Percentiles rank a stretch among this genome's conserved stretches.
These are phyloP conservation scores for Calophaca sinica DNA, from an alignment of 306 rosid species.

Conservation along the genomic window DNA sequence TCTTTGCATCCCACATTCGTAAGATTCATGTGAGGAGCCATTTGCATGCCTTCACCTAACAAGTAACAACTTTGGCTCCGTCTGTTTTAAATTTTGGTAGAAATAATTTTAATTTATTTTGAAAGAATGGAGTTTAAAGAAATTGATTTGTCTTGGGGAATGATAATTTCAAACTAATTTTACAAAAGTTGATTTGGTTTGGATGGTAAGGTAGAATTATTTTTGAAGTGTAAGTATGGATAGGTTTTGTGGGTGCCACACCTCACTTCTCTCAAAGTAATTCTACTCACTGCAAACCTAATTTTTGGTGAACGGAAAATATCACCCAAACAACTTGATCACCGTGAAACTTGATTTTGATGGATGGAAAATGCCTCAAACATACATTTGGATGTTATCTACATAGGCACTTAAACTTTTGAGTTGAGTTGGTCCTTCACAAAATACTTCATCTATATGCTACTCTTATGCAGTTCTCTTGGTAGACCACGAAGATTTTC, in stretches of 20 bases:
- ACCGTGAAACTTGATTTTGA: neutral
- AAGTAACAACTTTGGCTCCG: neutral
- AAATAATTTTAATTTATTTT: constrained; percentile 19
- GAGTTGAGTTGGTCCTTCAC: constrained; percentile 40
- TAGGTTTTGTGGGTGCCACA: neutral
- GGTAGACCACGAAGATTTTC: constrained; percentile 96
- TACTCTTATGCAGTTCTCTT: constrained; percentile 79
- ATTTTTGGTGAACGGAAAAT: constrained; percentile 8
- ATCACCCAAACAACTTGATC: neutral
- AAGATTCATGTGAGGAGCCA: constrained; percentile 10
- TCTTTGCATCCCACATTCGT: constrained; percentile 27
- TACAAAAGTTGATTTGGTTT: neutral
- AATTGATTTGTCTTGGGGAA: constrained; percentile 4
- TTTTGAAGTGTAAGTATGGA: constrained; percentile 10
- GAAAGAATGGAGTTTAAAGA: neutral
- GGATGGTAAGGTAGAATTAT: neutral
- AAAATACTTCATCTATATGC: constrained; percentile 37
- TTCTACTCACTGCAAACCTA: neutral
- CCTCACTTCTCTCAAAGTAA: neutral
- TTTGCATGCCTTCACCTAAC: neutral
- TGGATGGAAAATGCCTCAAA: neutral
- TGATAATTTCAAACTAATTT: neutral
- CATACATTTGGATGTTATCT: neutral
- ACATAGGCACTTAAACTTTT: constrained; percentile 10
- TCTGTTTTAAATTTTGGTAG: constrained; percentile 1